phyloP scores from a whole-genome alignment of 2,329 filamentous ascomycete species.

The Zasmidium angulare region DNA sequence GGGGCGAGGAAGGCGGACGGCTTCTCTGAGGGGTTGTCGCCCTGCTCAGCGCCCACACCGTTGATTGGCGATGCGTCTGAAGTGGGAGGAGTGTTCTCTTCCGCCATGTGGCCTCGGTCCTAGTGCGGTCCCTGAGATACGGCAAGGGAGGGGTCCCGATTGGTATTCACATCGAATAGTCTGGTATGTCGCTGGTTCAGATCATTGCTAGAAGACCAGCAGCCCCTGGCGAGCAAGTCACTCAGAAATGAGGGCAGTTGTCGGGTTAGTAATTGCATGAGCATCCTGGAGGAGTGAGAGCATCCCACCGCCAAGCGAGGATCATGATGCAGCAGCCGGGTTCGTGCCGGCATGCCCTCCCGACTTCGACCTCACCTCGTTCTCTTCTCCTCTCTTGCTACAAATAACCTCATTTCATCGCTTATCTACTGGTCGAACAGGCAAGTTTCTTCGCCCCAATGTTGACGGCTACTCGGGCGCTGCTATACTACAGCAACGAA shows the following conservation, averaged over 20 bases:
- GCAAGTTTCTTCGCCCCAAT: no score
- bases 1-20: conserved; percentile 19
- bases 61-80: not conserved
- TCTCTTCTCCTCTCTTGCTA: not conserved
- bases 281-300: not conserved
- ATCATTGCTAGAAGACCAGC: not conserved
- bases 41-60: not conserved
- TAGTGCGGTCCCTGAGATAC: not conserved
- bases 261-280: not conserved
- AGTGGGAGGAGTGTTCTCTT: not conserved
- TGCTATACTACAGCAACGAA: no score
- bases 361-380: not conserved
- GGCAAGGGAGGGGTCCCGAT: not conserved
- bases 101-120: not conserved
- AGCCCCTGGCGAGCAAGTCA: no score
- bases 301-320: no score
- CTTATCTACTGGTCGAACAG: no score
- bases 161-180: not conserved
- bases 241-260: not conserved
- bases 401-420: not conserved
- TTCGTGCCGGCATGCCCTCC: not conserved
- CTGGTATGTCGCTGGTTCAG: not conserved
- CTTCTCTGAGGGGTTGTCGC: conserved; percentile 8
- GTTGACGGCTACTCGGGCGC: no score
- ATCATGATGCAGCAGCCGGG: not conserved